These are phyloP conservation scores for Thelephora terrestris DNA, from an alignment of 1,284 basidiomycete species.

Conservation along the genomic window DNA sequence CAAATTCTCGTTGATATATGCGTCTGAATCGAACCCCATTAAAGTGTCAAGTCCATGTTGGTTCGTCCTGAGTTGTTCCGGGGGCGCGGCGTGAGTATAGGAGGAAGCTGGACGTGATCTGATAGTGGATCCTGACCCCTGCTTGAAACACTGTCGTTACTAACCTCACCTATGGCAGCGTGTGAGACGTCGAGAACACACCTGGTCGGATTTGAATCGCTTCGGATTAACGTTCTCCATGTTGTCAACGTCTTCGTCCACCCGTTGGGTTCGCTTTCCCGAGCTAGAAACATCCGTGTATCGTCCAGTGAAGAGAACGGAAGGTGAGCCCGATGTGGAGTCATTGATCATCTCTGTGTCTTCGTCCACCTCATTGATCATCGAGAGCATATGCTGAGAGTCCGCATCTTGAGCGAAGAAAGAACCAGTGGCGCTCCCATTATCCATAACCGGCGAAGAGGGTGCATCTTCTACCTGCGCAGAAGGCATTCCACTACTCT, in stretches of 20 bases:
- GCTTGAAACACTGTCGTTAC: neutral
- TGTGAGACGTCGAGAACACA: neutral
- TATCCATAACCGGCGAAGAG: no score
- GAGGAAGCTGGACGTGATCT: neutral
- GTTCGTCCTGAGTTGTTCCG: neutral
- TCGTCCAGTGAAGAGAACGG: no score
- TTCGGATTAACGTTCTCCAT: constrained; percentile 14
- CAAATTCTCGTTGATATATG: constrained; percentile 15
- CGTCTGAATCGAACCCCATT: constrained; percentile 19
- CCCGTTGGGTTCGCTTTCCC: constrained; percentile 13
- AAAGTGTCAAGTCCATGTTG: constrained; percentile 16
- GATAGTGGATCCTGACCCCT: neutral
- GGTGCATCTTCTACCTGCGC: no score
- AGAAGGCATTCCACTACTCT: no score
- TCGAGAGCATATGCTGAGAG: no score
- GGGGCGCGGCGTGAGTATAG: neutral
- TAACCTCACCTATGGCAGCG: neutral
- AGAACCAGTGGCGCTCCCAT: no score
- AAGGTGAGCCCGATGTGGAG: no score
- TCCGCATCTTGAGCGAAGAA: no score
- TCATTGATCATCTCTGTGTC: no score
- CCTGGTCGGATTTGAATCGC: constrained; percentile 13
- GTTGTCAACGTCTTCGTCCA: constrained; percentile 12
- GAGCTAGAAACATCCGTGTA: neutral
- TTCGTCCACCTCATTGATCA: no score